Evolutionary conservation across 169 alveolate genomes (phyloP), one percentile per base, ranked within the genome.

Genomic region (Toxoplasma gondii): DNA sequence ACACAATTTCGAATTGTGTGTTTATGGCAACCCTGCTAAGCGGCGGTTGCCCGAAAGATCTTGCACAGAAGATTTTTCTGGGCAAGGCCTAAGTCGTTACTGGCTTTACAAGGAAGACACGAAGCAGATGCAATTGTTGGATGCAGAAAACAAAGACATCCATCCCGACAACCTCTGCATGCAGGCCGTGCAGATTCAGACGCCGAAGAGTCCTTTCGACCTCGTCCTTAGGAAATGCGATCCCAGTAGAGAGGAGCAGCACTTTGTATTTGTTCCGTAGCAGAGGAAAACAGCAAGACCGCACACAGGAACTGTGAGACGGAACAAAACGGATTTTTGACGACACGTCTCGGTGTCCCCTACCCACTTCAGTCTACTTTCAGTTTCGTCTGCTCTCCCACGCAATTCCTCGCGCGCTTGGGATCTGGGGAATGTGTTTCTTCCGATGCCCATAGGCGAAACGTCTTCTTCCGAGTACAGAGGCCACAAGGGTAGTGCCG

Each of bases 71-170:
- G 93, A n/a, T 4, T 27, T 24, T 24, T 45, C 87, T 7, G 80
- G 49, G 43, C 54, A 36, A 12, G 34, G 34, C 41, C 67, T 82
- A 1, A 43, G 69, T n/a, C 69, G 41, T 7, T 82, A 41, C 67
- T 82, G 90, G 90, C 34, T 41, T 2, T 82, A 82, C 64, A 44
- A 43, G 54, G 90, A 82, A 41, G 38, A 27, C 19, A 29, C 90
- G 67, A 38, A 82, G 90, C 90, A 82, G 67, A 24, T 82, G 69
- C 90, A 82, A 67, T 49, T 82, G 69, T 4, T 82, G 90, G 41
- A 36, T 38, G 34, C 53, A 31, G 39, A 36, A 24, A 36, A 49
- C 90, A 36, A 36, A 17, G 31, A 36, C 38, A 34, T 82, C 5
- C 90, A 82, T 38, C 44, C 41, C 0, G 44, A 22, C 24, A 5